Conservation (phyloP, 1,284 basidiomycete species). For the Sphaerobolus stellatus region DNA sequence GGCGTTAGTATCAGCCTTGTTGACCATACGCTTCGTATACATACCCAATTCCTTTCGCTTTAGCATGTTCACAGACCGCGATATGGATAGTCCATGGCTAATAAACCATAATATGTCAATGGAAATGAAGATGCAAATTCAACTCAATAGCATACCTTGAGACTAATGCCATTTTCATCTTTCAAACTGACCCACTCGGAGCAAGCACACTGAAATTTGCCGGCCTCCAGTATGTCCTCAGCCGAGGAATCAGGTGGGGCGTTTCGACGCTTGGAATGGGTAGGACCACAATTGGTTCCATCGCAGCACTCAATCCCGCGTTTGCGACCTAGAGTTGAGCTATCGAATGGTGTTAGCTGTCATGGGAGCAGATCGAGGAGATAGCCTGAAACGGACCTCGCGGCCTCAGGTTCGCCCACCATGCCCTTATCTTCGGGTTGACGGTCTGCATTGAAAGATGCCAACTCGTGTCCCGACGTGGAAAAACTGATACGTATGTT, state of each 20-base stretch:
- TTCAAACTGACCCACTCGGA: conserved; percentile 3
- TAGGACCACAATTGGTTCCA: too few relatives aligned
- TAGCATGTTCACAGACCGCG: conserved; percentile 4
- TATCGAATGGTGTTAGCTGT: too few relatives aligned
- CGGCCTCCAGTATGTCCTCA: not conserved
- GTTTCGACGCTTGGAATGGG: too few relatives aligned
- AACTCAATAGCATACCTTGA: not conserved
- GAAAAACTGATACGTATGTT: too few relatives aligned
- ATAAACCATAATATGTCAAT: not conserved
- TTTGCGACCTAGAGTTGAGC: too few relatives aligned
- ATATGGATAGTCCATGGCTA: conserved; percentile 2
- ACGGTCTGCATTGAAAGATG: too few relatives aligned
- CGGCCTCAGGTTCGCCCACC: too few relatives aligned
- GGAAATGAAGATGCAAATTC: not conserved
- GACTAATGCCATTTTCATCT: conserved; percentile 1
- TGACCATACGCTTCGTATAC: not conserved
- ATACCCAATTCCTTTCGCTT: not conserved
- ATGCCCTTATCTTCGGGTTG: too few relatives aligned
- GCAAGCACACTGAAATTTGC: conserved; percentile 2
- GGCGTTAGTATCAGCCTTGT: not conserved
- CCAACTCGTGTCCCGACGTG: too few relatives aligned
- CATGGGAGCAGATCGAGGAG: too few relatives aligned
- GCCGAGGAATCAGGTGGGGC: not conserved
- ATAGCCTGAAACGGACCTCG: too few relatives aligned
- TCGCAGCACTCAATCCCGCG: too few relatives aligned